Percentiles rank a stretch among this genome's conserved stretches.
phyloP scores from a whole-genome alignment of 257 asterid genomes.

The Agastache rugosa region DNA sequence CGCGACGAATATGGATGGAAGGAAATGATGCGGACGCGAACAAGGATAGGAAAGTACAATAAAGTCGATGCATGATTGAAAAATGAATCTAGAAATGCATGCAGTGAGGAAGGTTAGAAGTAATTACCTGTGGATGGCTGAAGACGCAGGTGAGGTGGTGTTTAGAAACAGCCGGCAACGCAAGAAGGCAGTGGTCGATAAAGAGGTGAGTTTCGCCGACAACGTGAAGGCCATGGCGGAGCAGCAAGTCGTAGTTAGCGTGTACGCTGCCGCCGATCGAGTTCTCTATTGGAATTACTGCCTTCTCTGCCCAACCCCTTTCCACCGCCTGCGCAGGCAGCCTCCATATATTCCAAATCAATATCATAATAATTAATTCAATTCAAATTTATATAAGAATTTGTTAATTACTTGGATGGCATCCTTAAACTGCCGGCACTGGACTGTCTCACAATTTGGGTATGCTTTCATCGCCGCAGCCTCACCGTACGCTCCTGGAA shows the following conservation, averaged over 20 bases:
- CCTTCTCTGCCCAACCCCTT: conserved; percentile 75
- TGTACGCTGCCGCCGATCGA: conserved; percentile 87
- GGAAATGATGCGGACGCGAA: too few relatives aligned
- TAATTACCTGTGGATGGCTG: conserved; percentile 92
- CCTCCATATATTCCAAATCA: too few relatives aligned
- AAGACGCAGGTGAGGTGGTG: conserved; percentile 73
- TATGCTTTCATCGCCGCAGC: conserved; percentile 85
- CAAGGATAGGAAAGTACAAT: too few relatives aligned
- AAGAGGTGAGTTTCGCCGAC: conserved; percentile 79
- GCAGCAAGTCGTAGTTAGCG: conserved; percentile 78
- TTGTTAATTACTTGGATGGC: conserved; percentile 57
- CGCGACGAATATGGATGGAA: too few relatives aligned
- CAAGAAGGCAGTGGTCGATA: conserved; percentile 78
- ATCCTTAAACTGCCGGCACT: conserved; percentile 76
- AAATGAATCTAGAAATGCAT: too few relatives aligned
- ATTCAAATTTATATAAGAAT: too few relatives aligned
- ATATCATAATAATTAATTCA: too few relatives aligned
- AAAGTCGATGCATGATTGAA: too few relatives aligned
- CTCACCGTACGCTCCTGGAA: conserved; percentile 86
- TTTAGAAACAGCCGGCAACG: conserved; percentile 66
- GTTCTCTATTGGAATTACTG: conserved; percentile 80
- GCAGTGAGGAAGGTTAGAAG: too few relatives aligned
- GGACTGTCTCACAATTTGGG: conserved; percentile 77
- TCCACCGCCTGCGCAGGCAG: conserved; percentile 82
- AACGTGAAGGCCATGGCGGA: conserved; percentile 79